Conservation (phyloP, 192 early-diverging fungal species). For the Umbelopsis sp. region DNA sequence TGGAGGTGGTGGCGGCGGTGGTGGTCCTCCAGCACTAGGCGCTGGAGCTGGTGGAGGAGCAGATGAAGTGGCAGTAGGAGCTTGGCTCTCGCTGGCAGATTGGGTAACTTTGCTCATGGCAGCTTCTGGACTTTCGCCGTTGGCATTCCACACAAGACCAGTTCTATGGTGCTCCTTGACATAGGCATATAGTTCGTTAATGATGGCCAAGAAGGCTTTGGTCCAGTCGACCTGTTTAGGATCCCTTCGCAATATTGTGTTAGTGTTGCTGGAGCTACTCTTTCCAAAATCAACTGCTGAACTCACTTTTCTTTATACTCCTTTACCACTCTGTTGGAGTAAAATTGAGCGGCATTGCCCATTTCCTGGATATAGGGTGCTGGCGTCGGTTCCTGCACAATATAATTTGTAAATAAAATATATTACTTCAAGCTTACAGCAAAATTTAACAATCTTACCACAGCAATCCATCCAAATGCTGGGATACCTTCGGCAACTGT, state of each 20-base stretch:
- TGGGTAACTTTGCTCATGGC: constrained; percentile 39
- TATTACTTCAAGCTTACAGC: neutral
- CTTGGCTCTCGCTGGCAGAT: neutral
- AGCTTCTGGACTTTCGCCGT: constrained; percentile 61
- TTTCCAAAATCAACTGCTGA: neutral
- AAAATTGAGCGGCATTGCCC: constrained; percentile 93
- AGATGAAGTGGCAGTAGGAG: constrained; percentile 43
- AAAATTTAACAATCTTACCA: constrained; percentile 48
- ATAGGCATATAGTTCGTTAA: constrained; percentile 80
- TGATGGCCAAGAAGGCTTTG: constrained; percentile 65
- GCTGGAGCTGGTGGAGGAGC: constrained; percentile 41
- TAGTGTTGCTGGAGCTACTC: neutral
- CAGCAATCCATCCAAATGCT: constrained; percentile 91
- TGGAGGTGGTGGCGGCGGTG: constrained; percentile 62
- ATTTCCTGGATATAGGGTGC: constrained; percentile 87
- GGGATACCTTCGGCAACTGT: constrained; percentile 87
- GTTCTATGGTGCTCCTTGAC: constrained; percentile 90
- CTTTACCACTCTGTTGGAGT: constrained; percentile 86
- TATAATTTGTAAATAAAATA: neutral
- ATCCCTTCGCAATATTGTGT: constrained; percentile 52
- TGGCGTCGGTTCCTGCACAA: constrained; percentile 75
- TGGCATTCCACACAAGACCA: constrained; percentile 91
- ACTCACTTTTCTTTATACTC: constrained; percentile 86
- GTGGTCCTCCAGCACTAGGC: constrained; percentile 46
- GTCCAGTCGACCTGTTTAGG: constrained; percentile 85